Base-by-base conservation (phyloP, 2,329 filamentous ascomycete genomes). In the Trichoderma oligosporum region DNA sequence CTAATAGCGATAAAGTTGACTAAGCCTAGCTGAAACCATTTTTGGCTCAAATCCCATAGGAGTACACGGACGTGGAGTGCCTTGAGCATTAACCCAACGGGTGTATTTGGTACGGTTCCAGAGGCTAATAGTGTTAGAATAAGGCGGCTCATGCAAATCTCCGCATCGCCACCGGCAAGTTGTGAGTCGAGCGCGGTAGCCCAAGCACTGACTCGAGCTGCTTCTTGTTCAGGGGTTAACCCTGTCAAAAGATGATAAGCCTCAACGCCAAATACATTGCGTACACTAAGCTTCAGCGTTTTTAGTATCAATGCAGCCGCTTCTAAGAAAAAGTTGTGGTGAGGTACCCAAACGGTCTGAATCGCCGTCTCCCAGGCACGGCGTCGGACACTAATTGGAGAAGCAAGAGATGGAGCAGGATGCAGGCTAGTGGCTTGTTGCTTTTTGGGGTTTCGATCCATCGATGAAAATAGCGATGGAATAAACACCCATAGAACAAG, bases 321-420 rank as follows among this genome's bases (percentile, higher is more conserved):
- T 71, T 96, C 93, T 3, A 95, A 83, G 63, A 93, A 81, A 70
- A 96, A 92, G 63, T 87, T 89, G 70, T 96, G 90, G 18, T 87
- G 84, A 9, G 93, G 93, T 12, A 97, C 89, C 83, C 91, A 95
- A 22, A 96, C 89, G 4, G 88, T 93, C 73, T 96, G 92, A 59
- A 96, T 87, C 7, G 92, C 89, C 3, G 92, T 97, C 57, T 95
- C 84, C 92, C 93, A 97, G 29, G 92, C 92, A 70, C 91, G 89
- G 60, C 88, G 85, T 49, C 91, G 87, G 44, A 96, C 88, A 64
- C 94, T 84, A 57, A 95, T 91, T 0, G 92, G 87, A 0, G 91
- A 92, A 3, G 89, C 85, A 57, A 91, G 77, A 2, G 89, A 91
- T 2, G 88, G 88, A 5, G 84, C 86, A 16, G 80, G 76, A 62